A percentile compares a stretch with the other conserved stretches of the same genome.
Evolutionary conservation across 331 rosid genomes (phyloP).

Genomic region (Phaseolus coccineus): DNA sequence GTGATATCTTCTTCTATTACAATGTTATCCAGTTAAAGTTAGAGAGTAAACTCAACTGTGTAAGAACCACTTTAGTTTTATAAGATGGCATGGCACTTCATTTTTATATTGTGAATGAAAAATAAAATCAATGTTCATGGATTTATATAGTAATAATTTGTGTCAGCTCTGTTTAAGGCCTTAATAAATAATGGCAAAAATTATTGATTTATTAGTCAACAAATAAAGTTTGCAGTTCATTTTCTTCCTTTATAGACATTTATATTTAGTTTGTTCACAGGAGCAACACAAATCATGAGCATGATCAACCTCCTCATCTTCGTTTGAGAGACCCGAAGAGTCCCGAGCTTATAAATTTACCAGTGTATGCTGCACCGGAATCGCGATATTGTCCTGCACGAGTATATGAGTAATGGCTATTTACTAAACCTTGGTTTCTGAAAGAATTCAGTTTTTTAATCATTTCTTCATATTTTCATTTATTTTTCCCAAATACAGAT

Average conservation of each 20-base stretch:
- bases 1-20: background rate
- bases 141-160: background rate
- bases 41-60: background rate
- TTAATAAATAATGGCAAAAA: background rate
- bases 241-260: constrained; percentile 39
- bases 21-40: background rate
- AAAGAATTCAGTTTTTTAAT: constrained; percentile 24
- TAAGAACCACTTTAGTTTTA: background rate
- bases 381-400: constrained; percentile 95
- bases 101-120: constrained; percentile 12
- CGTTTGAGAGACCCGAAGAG: constrained; percentile 74
- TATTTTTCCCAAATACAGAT: constrained; percentile 58
- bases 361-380: constrained; percentile 80
- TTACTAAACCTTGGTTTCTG: constrained; percentile 38
- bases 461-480: constrained; percentile 21
- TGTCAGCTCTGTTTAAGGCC: constrained; percentile 18
- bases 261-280: constrained; percentile 51
- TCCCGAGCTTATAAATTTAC: constrained; percentile 80
- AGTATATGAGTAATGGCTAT: constrained; percentile 80
- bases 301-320: constrained; percentile 96
- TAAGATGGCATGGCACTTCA: background rate
- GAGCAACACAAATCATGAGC: constrained; percentile 99
- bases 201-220: background rate
- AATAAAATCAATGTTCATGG: constrained; percentile 10
- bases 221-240: constrained; percentile 36